Conservation (phyloP, 2,329 filamentous ascomycete genomes). For the Ascochyta rabiei region DNA sequence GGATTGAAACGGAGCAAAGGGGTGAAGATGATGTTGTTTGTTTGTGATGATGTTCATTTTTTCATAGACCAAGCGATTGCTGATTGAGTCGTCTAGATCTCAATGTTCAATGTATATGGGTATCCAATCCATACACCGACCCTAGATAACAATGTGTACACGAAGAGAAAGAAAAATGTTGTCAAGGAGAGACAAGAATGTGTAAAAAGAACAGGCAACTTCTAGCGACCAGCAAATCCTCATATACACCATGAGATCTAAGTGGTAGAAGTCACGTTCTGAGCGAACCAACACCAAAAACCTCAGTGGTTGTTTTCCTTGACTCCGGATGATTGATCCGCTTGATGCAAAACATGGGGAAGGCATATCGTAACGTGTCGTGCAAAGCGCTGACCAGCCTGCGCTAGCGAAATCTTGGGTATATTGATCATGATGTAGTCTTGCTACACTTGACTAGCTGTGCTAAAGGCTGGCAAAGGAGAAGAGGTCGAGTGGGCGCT, state of each 20-base stretch:
- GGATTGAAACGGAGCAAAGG: constrained; percentile 10
- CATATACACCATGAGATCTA: constrained; percentile 32
- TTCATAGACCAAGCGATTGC: constrained; percentile 19
- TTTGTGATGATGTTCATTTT: constrained; percentile 9
- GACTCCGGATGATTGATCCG: constrained; percentile 32
- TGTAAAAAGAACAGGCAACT: constrained; percentile 12
- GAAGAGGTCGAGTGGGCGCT: constrained; percentile 20
- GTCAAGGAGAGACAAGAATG: constrained; percentile 41
- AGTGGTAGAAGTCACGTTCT: constrained; percentile 13
- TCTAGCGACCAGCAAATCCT: constrained; percentile 18
- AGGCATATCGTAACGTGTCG: constrained; percentile 41
- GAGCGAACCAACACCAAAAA: constrained; percentile 21
- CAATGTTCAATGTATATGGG: constrained; percentile 22
- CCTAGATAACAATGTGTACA: constrained; percentile 32
- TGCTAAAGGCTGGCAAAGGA: constrained; percentile 29
- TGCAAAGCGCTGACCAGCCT: constrained; percentile 50
- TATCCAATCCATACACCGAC: constrained; percentile 25
- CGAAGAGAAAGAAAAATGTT: constrained; percentile 21
- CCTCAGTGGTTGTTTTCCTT: constrained; percentile 25
- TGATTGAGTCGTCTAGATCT: constrained; percentile 15
- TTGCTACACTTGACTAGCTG: constrained; percentile 22
- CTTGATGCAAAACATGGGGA: constrained; percentile 28
- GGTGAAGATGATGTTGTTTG: background rate
- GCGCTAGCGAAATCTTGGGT: constrained; percentile 46
- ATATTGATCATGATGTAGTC: constrained; percentile 32